Percentiles rank a stretch among this genome's conserved stretches.
These are phyloP conservation scores for Dorcoceras hygrometricum DNA, from an alignment of 257 asterid genomes.

Conservation along the genomic window DNA sequence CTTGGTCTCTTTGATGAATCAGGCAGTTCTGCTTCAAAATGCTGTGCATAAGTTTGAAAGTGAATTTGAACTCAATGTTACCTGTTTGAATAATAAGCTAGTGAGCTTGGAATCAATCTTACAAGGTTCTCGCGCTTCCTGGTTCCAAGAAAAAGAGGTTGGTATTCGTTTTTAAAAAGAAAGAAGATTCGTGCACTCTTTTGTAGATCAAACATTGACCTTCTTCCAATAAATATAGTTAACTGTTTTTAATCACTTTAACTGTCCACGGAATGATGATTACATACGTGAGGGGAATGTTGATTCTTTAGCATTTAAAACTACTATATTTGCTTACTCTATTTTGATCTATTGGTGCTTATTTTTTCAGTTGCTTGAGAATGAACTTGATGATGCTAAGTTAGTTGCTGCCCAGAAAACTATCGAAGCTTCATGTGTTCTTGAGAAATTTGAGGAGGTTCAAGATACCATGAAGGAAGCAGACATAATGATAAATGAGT, in stretches of 20 bases:
- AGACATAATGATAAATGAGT: slow-evolving; percentile 81
- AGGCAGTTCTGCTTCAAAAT: slow-evolving; percentile 46
- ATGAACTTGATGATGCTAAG: slow-evolving; percentile 76
- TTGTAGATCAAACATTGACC: not conserved
- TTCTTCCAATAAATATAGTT: not conserved
- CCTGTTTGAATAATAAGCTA: slow-evolving; percentile 51
- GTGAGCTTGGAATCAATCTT: slow-evolving; percentile 45
- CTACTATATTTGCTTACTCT: slow-evolving; percentile 5
- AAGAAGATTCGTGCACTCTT: not conserved
- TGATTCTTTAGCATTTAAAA: not conserved
- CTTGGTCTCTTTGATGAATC: slow-evolving; percentile 45
- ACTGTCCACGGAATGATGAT: not conserved
- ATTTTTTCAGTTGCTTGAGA: slow-evolving; percentile 64
- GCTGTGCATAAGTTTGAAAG: slow-evolving; percentile 54
- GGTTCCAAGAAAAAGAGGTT: slow-evolving; percentile 71
- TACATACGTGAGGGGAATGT: not conserved
- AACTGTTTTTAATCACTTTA: slow-evolving; percentile 4
- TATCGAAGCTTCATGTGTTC: slow-evolving; percentile 77
- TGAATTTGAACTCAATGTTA: slow-evolving; percentile 45
- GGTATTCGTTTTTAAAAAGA: slow-evolving; percentile 7
- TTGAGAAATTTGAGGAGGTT: slow-evolving; percentile 85
- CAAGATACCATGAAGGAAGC: slow-evolving; percentile 90
- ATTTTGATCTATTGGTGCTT: slow-evolving; percentile 4
- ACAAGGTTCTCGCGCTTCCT: slow-evolving; percentile 52
- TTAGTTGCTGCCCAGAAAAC: slow-evolving; percentile 72